Evolutionary conservation across 75 land plant genomes (phyloP).

Genomic region (Pinus albicaulis): DNA sequence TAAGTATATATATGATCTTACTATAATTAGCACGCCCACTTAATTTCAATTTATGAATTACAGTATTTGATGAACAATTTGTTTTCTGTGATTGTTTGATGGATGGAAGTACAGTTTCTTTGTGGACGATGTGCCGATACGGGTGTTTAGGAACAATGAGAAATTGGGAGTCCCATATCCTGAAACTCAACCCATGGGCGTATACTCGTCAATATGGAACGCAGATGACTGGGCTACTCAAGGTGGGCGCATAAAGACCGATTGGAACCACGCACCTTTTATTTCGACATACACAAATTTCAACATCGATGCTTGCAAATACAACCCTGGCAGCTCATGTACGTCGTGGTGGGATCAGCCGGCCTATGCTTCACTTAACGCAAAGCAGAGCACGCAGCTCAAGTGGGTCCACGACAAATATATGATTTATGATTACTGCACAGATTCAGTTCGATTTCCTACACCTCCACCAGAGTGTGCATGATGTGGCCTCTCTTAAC

Average conservation of each 20-base stretch:
- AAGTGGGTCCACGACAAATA: slow-evolving; percentile 34
- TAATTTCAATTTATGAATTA: background rate
- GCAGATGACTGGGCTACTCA: slow-evolving; percentile 69
- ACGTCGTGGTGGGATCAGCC: slow-evolving; percentile 25
- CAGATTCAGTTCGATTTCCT: slow-evolving; percentile 35
- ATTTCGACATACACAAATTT: slow-evolving; percentile 17
- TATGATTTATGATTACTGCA: slow-evolving; percentile 67
- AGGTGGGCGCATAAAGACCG: slow-evolving; percentile 54
- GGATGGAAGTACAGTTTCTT: slow-evolving; percentile 30
- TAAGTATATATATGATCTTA: slow-evolving; percentile 4
- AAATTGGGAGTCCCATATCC: slow-evolving; percentile 26
- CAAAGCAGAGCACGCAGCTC: background rate
- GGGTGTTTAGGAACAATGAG: slow-evolving; percentile 33
- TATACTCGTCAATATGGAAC: slow-evolving; percentile 59
- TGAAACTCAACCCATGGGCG: slow-evolving; percentile 36
- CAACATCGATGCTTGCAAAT: slow-evolving; percentile 48
- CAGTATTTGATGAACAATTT: background rate
- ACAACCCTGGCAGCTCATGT: background rate
- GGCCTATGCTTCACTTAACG: slow-evolving; percentile 5
- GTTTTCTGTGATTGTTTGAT: background rate
- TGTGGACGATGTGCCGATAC: slow-evolving; percentile 45
- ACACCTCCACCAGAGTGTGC: slow-evolving; percentile 32
- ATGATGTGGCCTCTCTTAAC: too few species aligned
- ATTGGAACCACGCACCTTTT: slow-evolving; percentile 60
- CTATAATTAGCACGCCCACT: too few species aligned